Conservation (phyloP, 2,329 filamentous ascomycete species). For the Purpureocillium lavendulum region DNA sequence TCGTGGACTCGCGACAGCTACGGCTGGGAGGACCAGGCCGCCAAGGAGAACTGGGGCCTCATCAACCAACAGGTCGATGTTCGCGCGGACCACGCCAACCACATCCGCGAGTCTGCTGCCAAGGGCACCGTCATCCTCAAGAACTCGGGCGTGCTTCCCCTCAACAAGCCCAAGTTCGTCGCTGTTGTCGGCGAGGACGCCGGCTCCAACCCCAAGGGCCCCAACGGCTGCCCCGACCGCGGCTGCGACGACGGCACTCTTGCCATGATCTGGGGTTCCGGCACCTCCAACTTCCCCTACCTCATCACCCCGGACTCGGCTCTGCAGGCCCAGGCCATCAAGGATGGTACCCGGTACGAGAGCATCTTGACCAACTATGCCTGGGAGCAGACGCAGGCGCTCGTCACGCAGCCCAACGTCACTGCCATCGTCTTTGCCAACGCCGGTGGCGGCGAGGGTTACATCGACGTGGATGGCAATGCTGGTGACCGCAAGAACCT, state of each 20-base stretch:
- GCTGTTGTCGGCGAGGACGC: constrained; percentile 79
- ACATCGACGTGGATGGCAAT: constrained; percentile 74
- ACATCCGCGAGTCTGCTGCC: constrained; percentile 70
- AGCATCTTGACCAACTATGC: constrained; percentile 60
- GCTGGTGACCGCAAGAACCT: constrained; percentile 86
- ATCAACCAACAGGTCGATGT: constrained; percentile 82
- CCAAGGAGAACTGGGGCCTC: constrained; percentile 51
- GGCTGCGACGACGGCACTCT: constrained; percentile 52
- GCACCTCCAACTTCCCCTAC: constrained; percentile 67
- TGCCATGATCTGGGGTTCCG: constrained; percentile 74
- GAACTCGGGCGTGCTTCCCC: constrained; percentile 67
- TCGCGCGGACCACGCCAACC: constrained; percentile 59
- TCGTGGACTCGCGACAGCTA: constrained; percentile 77
- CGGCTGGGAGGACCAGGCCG: constrained; percentile 58
- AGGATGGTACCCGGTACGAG: constrained; percentile 52
- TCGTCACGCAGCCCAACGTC: constrained; percentile 55
- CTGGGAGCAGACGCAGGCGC: constrained; percentile 48
- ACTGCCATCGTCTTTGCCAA: constrained; percentile 86
- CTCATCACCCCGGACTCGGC: constrained; percentile 66
- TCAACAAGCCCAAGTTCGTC: constrained; percentile 69
- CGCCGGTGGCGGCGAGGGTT: constrained; percentile 79
- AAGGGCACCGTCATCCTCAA: constrained; percentile 85
- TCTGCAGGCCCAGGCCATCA: constrained; percentile 52
- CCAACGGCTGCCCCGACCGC: constrained; percentile 71
- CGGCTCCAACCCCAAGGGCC: constrained; percentile 62